Conservation (phyloP, 169 alveolate species). For the Plasmodium coatneyi region DNA sequence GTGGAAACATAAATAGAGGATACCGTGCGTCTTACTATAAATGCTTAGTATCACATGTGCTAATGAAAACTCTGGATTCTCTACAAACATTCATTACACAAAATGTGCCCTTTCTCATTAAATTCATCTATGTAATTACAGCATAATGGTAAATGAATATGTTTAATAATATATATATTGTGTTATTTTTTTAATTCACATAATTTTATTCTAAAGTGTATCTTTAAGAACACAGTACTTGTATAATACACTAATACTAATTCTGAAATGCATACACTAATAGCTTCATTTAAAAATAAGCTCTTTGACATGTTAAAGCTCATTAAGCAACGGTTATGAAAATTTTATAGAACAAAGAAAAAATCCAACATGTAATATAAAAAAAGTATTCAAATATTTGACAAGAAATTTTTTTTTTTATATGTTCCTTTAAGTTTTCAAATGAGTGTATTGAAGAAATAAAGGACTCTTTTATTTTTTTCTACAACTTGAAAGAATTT, state of each 20-base stretch:
- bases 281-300: background rate
- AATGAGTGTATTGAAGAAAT: background rate
- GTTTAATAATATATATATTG: background rate
- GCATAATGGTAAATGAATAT: background rate
- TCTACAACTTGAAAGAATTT: background rate
- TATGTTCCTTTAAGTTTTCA: background rate
- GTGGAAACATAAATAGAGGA: background rate
- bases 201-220: background rate
- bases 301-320: background rate
- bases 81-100: background rate
- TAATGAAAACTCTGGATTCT: background rate
- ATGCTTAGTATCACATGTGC: background rate
- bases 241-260: background rate
- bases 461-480: background rate
- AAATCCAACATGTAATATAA: background rate
- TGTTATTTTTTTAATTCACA: background rate
- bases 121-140: background rate
- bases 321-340: background rate
- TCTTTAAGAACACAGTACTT: background rate
- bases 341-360: background rate
- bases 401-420: background rate
- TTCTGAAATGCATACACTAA: background rate
- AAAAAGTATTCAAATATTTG: background rate
- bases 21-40: background rate
- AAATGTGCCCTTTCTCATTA: background rate